Evolutionary conservation across 306 rosid species (phyloP).

Genomic region (Vigna unguiculata): DNA sequence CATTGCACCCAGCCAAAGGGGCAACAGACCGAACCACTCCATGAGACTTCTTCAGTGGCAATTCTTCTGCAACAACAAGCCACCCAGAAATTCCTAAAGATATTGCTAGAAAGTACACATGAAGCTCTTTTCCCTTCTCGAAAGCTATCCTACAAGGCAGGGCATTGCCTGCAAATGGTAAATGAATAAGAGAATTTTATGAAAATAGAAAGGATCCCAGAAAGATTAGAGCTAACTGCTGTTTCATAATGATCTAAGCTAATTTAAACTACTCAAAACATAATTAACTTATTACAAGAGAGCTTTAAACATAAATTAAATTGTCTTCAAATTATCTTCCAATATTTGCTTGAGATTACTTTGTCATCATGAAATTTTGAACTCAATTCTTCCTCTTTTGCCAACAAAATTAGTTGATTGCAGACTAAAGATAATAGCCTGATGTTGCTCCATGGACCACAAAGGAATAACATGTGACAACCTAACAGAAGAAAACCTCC

Average conservation of each 20-base stretch:
- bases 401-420: constrained; percentile 5
- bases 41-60: constrained; percentile 66
- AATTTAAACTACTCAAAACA: too few species aligned
- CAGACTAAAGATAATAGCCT: neutral
- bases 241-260: too few species aligned
- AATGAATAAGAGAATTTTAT: constrained; percentile 37
- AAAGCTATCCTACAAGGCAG: constrained; percentile 93
- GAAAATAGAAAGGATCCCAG: too few species aligned
- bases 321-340: too few species aligned
- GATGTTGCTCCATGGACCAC: neutral
- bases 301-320: too few species aligned
- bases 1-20: constrained; percentile 89
- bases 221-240: too few species aligned
- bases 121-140: constrained; percentile 88
- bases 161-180: constrained; percentile 69
- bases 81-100: constrained; percentile 82
- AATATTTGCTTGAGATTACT: too few species aligned
- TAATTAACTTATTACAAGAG: too few species aligned
- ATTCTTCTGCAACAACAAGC: constrained; percentile 82
- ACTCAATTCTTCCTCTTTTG: too few species aligned
- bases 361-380: too few species aligned
- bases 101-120: constrained; percentile 71
- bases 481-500: neutral
- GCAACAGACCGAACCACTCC: constrained; percentile 83
- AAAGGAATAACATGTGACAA: constrained; percentile 34